Conservation (phyloP, 1,284 basidiomycete genomes). For the Vanrija humicola region DNA sequence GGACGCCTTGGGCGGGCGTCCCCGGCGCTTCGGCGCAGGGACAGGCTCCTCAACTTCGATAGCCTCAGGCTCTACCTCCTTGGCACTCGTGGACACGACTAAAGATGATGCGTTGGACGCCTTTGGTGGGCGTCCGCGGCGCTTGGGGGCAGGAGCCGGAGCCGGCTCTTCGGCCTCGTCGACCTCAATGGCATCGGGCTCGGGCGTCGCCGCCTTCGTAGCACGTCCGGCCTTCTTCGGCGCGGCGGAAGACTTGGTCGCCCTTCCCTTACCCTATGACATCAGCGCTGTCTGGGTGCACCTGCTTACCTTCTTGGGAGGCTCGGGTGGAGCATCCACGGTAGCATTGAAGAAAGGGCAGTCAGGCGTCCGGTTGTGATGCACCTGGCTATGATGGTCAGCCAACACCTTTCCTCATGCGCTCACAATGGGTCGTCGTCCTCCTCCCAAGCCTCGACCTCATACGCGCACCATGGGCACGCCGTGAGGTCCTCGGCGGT, state of each 20-base stretch:
- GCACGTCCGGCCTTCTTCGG: neutral
- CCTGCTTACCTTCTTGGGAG: conserved; percentile 1
- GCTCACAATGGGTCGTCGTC: conserved; percentile 67
- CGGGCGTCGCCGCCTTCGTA: neutral
- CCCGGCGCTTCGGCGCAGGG: neutral
- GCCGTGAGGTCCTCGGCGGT: conserved; percentile 66
- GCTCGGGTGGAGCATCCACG: neutral
- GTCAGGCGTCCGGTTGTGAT: conserved; percentile 34
- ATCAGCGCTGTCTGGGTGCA: too few species aligned
- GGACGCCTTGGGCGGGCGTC: neutral
- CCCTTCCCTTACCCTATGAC: neutral
- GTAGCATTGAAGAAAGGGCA: conserved; percentile 43
- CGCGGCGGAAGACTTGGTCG: neutral
- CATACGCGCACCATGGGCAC: conserved; percentile 71
- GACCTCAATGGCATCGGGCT: neutral
- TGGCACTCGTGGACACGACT: neutral
- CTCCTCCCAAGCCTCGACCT: conserved; percentile 72
- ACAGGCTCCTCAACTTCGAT: neutral
- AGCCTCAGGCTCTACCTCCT: neutral
- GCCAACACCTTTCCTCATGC: conserved; percentile 7
- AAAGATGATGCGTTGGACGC: neutral
- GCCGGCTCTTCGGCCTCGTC: neutral
- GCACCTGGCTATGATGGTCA: conserved; percentile 28
- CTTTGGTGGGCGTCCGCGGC: neutral
- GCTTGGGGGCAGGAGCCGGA: neutral